Conservation (phyloP, 2,329 filamentous ascomycete genomes). For the Lizonia empirigonia region DNA sequence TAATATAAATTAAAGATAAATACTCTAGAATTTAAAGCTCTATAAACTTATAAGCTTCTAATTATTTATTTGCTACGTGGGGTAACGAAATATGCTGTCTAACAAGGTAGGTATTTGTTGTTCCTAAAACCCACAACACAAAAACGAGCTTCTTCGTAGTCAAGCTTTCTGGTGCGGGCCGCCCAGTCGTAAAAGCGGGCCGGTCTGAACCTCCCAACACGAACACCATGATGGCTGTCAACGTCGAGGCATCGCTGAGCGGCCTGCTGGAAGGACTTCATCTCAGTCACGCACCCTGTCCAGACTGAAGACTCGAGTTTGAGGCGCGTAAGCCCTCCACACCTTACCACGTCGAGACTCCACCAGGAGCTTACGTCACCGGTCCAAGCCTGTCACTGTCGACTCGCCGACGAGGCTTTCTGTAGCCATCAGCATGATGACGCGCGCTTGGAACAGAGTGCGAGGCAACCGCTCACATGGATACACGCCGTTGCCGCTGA, state of each 20-base stretch:
- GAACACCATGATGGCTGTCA: slow-evolving; percentile 16
- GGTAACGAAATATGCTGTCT: too few species aligned
- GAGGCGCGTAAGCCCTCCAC: background rate
- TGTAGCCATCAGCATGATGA: slow-evolving; percentile 26
- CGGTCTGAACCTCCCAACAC: slow-evolving; percentile 2
- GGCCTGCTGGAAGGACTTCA: background rate
- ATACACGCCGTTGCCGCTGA: slow-evolving; percentile 39
- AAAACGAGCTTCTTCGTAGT: too few species aligned
- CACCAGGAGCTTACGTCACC: slow-evolving; percentile 8
- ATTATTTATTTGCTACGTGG: too few species aligned
- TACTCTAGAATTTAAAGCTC: too few species aligned
- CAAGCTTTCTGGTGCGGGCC: slow-evolving; percentile 11
- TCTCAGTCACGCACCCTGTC: background rate
- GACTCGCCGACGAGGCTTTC: background rate
- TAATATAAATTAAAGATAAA: too few species aligned
- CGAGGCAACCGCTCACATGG: slow-evolving; percentile 29
- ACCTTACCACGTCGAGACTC: background rate
- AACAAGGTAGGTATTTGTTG: too few species aligned
- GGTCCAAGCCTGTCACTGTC: background rate
- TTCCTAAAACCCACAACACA: too few species aligned
- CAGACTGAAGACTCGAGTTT: background rate
- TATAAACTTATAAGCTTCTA: too few species aligned
- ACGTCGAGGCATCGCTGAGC: slow-evolving; percentile 1
- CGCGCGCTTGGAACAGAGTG: slow-evolving; percentile 38
- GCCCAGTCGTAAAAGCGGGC: slow-evolving; percentile 11